A percentile compares a stretch with the other conserved stretches of the same genome.
These are phyloP conservation scores for Yamadazyma diospyri DNA, from an alignment of 1,139 yeast genomes.

Conservation along the genomic window DNA sequence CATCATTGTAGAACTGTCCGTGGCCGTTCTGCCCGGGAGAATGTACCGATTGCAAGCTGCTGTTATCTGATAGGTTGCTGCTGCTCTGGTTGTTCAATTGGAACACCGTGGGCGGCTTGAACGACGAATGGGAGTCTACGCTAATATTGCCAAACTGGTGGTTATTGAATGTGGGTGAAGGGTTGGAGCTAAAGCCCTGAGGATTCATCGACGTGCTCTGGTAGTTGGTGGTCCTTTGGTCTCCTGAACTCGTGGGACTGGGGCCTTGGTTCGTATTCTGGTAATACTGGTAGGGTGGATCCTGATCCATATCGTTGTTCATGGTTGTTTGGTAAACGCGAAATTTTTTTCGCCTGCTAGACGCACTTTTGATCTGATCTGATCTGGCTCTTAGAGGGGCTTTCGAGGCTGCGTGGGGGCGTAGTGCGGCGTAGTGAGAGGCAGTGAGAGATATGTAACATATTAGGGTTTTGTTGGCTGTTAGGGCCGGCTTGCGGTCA, in stretches of 20 bases:
- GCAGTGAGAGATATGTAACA: no score
- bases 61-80: conserved; percentile 35
- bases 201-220: not conserved
- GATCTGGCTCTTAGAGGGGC: conserved; percentile 1
- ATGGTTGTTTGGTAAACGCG: conserved; percentile 1
- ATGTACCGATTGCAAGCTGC: conserved; percentile 14
- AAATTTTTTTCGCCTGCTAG: not conserved
- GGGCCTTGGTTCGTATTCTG: no score
- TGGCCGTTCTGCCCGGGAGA: conserved; percentile 11
- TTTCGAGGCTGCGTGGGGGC: no score
- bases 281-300: conserved; percentile 2
- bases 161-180: conserved; percentile 18
- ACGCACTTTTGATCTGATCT: conserved; percentile 2
- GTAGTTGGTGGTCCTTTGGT: no score
- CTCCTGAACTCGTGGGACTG: no score
- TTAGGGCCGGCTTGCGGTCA: no score
- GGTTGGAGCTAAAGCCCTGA: conserved; percentile 5
- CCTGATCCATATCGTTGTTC: conserved; percentile 5
- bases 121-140: conserved; percentile 32
- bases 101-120: conserved; percentile 41
- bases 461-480: no score
- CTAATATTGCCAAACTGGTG: conserved; percentile 13
- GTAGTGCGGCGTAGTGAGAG: no score
- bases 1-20: conserved; percentile 13
- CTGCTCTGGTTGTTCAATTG: conserved; percentile 40